phyloP scores from a whole-genome alignment of 2,329 filamentous ascomycete genomes.

The Plectosphaerella sp. region DNA sequence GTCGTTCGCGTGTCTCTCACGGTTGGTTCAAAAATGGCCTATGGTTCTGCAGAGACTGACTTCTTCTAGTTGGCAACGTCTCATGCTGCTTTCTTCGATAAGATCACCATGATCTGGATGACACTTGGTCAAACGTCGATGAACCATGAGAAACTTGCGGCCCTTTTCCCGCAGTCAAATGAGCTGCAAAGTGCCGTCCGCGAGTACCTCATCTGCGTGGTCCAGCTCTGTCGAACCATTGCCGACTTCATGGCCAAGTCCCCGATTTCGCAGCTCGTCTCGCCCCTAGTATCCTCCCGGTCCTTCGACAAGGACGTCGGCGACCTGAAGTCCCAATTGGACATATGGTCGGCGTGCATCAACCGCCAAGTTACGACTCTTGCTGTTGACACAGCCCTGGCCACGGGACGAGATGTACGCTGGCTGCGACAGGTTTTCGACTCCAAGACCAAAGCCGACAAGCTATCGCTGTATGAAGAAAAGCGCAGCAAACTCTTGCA shows the following conservation, averaged over 20 bases:
- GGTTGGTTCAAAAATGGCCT: constrained; percentile 30
- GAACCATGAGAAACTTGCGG: not conserved
- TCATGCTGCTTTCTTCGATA: not conserved
- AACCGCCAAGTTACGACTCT: not conserved
- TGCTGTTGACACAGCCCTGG: not conserved
- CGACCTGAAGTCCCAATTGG: not conserved
- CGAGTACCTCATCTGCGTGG: not conserved
- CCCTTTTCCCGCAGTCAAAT: not conserved
- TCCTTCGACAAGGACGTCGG: not conserved
- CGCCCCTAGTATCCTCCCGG: not conserved
- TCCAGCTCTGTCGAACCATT: not conserved
- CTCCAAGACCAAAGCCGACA: not conserved
- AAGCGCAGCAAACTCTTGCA: not conserved
- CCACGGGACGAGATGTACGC: not conserved
- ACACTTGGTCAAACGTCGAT: not conserved
- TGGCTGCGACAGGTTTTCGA: not conserved
- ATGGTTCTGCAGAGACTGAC: constrained; percentile 14
- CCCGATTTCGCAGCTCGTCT: not conserved
- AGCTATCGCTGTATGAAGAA: not conserved
- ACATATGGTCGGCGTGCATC: not conserved
- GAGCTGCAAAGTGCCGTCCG: not conserved
- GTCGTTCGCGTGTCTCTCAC: constrained; percentile 34
- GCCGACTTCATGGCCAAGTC: not conserved
- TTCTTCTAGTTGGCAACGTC: not conserved
- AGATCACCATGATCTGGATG: constrained; percentile 20